Percentiles rank a stretch among this genome's conserved stretches.
These are phyloP conservation scores for Xylaria intraflava DNA, from an alignment of 495 filamentous ascomycete species.

Conservation along the genomic window DNA sequence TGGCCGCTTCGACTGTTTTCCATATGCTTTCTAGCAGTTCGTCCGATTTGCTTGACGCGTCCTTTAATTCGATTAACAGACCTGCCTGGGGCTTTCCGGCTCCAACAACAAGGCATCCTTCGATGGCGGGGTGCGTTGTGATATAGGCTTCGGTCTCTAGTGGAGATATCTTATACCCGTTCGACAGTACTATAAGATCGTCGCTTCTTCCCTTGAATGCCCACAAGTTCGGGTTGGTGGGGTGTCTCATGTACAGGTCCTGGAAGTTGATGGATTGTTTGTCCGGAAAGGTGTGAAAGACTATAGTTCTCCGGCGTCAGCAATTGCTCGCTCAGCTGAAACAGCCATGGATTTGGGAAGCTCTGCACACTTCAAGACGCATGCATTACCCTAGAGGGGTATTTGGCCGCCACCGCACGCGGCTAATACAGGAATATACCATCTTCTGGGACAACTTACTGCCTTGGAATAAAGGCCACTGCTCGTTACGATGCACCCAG, in stretches of 20 bases:
- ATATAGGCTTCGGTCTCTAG: constrained; percentile 34
- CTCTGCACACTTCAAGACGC: too few species aligned
- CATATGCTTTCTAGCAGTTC: constrained; percentile 26
- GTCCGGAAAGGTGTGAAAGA: constrained; percentile 31
- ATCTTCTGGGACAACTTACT: neutral
- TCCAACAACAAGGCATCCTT: constrained; percentile 33
- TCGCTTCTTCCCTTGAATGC: constrained; percentile 35
- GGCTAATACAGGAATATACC: neutral
- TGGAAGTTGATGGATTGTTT: constrained; percentile 32
- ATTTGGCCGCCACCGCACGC: too few species aligned
- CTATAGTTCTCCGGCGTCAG: neutral
- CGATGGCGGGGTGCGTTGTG: constrained; percentile 25
- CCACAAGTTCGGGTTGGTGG: constrained; percentile 33
- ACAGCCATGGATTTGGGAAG: too few species aligned
- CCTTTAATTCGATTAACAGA: constrained; percentile 23
- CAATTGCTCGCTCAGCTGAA: neutral
- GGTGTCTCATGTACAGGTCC: constrained; percentile 40
- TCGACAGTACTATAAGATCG: constrained; percentile 28
- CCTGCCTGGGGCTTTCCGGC: constrained; percentile 24
- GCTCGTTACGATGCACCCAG: constrained; percentile 21
- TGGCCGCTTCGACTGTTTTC: constrained; percentile 16
- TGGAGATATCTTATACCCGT: constrained; percentile 48
- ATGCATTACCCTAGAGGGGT: too few species aligned
- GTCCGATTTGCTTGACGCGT: constrained; percentile 9
- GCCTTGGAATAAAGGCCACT: constrained; percentile 15